phyloP scores from a whole-genome alignment of 345 rosid genomes.

The Ricinus communis region DNA sequence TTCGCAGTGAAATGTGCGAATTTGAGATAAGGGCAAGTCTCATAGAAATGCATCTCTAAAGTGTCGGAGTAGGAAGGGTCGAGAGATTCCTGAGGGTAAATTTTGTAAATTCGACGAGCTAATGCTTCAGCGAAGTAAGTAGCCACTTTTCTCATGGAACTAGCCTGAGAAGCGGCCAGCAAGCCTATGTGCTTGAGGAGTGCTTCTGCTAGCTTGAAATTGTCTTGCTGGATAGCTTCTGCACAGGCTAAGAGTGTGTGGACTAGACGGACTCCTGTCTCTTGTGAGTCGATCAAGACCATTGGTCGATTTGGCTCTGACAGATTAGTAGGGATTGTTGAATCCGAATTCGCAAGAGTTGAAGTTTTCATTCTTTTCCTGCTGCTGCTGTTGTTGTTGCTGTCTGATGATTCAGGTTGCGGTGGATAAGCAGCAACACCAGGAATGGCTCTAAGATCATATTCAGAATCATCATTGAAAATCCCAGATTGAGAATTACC shows the following conservation, averaged over 20 bases:
- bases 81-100: conserved; percentile 19
- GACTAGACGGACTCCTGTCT: conserved; percentile 31
- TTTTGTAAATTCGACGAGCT: conserved; percentile 38
- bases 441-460: conserved; percentile 36
- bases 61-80: conserved; percentile 28
- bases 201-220: conserved; percentile 27
- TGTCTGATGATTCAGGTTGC: conserved; percentile 9
- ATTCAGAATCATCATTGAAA: conserved; percentile 30
- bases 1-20: conserved; percentile 33
- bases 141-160: conserved; percentile 36
- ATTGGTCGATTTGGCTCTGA: conserved; percentile 20
- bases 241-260: conserved; percentile 36
- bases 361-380: conserved; percentile 22
- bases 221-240: conserved; percentile 30
- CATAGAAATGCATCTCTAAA: conserved; percentile 37
- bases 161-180: conserved; percentile 34
- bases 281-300: conserved; percentile 31
- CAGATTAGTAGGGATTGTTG: conserved; percentile 4
- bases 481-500: conserved; percentile 1
- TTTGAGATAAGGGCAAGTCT: conserved; percentile 30
- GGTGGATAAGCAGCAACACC: conserved; percentile 33
- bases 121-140: conserved; percentile 32
- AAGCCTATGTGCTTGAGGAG: conserved; percentile 24
- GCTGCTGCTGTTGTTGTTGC: background rate
- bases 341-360: background rate